These are phyloP conservation scores for Protea cynaroides DNA, from an alignment of 164 flowering plant genomes.

Conservation along the genomic window DNA sequence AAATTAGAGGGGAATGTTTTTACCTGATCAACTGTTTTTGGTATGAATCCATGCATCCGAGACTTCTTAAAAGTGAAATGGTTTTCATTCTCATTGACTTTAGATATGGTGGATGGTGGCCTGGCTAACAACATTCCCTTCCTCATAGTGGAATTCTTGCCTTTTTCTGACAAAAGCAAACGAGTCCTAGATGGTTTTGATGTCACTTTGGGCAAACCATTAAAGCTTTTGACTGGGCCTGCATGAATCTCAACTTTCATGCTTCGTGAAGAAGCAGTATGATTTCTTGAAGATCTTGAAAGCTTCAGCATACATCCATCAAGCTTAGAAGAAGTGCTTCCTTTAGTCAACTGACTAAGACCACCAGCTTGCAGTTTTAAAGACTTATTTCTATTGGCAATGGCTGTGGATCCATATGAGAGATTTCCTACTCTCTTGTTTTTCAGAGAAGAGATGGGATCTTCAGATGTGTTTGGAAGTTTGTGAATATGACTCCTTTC, in stretches of 20 bases:
- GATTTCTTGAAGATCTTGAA: constrained; percentile 14
- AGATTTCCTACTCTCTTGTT: constrained; percentile 20
- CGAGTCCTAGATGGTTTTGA: constrained; percentile 11
- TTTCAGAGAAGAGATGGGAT: constrained; percentile 24
- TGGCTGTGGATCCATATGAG: constrained; percentile 6
- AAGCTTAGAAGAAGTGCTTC: constrained; percentile 9
- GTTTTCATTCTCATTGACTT: constrained; percentile 9
- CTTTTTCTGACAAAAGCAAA: constrained; percentile 13
- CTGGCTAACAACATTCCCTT: constrained; percentile 17
- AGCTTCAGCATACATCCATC: constrained; percentile 12
- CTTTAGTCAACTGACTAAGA: constrained; percentile 15
- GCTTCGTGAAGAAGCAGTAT: constrained; percentile 22
- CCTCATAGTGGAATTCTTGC: constrained; percentile 18
- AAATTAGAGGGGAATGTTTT: constrained; percentile 14
- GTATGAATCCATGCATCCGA: constrained; percentile 8
- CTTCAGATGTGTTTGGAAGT: constrained; percentile 13
- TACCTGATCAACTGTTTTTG: constrained; percentile 21
- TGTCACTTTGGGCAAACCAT: constrained; percentile 2
- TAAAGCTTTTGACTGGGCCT: constrained; percentile 10
- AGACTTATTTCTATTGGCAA: constrained; percentile 20
- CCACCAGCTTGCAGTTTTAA: constrained; percentile 14
- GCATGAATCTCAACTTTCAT: constrained; percentile 15
- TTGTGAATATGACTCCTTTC: constrained; percentile 14
- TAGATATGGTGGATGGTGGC: constrained; percentile 15
- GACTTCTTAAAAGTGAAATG: constrained; percentile 18